phyloP scores from a whole-genome alignment of 371 early-diverging fungal species.

The Mortierella sp. region DNA sequence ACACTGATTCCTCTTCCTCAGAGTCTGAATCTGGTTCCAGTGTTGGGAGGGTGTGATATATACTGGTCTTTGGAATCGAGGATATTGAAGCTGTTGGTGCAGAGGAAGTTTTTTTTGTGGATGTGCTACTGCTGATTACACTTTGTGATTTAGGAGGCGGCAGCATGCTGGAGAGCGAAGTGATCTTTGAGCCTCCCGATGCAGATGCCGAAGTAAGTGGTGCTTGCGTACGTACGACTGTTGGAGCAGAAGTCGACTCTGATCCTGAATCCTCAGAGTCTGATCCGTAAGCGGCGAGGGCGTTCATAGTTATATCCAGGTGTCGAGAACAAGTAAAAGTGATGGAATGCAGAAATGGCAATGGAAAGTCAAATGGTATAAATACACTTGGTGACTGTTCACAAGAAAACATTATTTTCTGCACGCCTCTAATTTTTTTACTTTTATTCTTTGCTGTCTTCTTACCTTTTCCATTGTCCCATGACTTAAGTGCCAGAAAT shows the following conservation, averaged over 20 bases:
- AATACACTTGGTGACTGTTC: too few species aligned
- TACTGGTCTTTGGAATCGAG: conserved; percentile 29
- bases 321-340: too few species aligned
- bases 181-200: conserved; percentile 13
- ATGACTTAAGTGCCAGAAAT: too few species aligned
- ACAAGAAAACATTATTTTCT: too few species aligned
- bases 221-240: not conserved
- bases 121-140: not conserved
- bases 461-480: too few species aligned
- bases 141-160: conserved; percentile 35
- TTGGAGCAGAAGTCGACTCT: conserved; percentile 16
- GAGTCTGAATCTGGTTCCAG: conserved; percentile 48
- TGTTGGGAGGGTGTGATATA: conserved; percentile 44
- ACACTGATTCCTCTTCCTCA: conserved; percentile 48
- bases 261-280: conserved; percentile 50
- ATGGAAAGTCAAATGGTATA: too few species aligned
- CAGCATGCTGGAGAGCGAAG: conserved; percentile 34
- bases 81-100: conserved; percentile 5
- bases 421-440: too few species aligned
- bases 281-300: conserved; percentile 52
- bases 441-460: too few species aligned
- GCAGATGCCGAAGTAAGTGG: not conserved
- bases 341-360: too few species aligned
- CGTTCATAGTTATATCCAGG: conserved; percentile 30
- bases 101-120: conserved; percentile 3